Conservation (phyloP, 2,329 filamentous ascomycete genomes). For the Leptographium procerum region DNA sequence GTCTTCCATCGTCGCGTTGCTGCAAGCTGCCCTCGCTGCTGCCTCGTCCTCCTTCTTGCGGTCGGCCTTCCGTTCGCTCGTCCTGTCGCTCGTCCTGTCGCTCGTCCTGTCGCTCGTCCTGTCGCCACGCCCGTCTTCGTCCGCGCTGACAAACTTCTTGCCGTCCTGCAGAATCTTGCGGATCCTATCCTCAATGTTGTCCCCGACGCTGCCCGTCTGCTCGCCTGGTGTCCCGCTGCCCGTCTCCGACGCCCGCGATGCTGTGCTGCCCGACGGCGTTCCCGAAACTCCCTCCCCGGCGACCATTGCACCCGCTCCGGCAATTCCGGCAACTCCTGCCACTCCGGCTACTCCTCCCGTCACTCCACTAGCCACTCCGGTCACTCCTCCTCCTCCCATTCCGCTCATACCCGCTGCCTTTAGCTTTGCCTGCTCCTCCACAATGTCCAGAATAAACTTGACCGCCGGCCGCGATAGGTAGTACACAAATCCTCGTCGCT, state of each 20-base stretch:
- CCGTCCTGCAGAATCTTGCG: constrained; percentile 76
- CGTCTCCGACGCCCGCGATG: neutral
- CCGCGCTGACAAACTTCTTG: constrained; percentile 68
- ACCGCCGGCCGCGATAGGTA: constrained; percentile 92
- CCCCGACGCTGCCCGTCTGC: constrained; percentile 38
- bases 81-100: neutral
- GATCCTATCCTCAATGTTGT: constrained; percentile 68
- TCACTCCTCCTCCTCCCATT: constrained; percentile 7
- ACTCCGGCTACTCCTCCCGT: neutral
- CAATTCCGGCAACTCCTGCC: neutral
- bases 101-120: constrained; percentile 19
- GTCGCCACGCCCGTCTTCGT: constrained; percentile 22
- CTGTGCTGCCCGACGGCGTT: neutral
- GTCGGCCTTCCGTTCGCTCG: no score
- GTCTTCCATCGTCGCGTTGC: constrained; percentile 44
- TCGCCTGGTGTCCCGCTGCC: neutral
- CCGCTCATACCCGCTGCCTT: constrained; percentile 30
- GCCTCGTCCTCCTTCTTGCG: neutral
- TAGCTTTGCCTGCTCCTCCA: constrained; percentile 80
- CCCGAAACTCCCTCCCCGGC: neutral
- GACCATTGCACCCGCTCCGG: neutral
- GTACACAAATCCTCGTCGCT: constrained; percentile 91
- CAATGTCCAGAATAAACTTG: constrained; percentile 96
- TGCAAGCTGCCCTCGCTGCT: constrained; percentile 16
- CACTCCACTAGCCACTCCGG: neutral